A percentile compares a stretch with the other conserved stretches of the same genome.
These are phyloP conservation scores for Pilaira anomala DNA, from an alignment of 192 early-diverging fungal species.

Conservation along the genomic window DNA sequence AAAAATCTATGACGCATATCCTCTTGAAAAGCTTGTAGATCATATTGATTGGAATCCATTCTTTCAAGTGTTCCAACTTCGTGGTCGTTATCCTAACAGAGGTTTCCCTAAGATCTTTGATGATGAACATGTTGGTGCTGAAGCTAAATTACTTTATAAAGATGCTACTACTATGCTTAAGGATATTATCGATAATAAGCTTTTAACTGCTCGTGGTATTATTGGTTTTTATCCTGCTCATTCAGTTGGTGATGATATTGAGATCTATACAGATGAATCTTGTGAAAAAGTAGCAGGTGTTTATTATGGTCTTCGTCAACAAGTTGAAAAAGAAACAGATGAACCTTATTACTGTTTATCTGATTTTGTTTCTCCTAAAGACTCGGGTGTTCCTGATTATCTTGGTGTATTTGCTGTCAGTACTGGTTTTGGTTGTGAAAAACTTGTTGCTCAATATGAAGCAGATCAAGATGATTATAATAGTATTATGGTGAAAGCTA, in stretches of 20 bases:
- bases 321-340: conserved; percentile 78
- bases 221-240: conserved; percentile 90
- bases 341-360: conserved; percentile 88
- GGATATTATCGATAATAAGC: conserved; percentile 72
- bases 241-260: conserved; percentile 86
- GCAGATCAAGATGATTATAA: conserved; percentile 85
- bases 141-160: conserved; percentile 86
- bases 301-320: conserved; percentile 88
- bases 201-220: conserved; percentile 71
- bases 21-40: conserved; percentile 69
- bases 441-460: conserved; percentile 76
- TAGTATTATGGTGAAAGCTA: conserved; percentile 92
- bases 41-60: conserved; percentile 99
- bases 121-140: conserved; percentile 87
- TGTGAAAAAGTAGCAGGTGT: conserved; percentile 62
- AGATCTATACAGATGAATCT: conserved; percentile 76
- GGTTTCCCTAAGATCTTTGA: conserved; percentile 97
- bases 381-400: conserved; percentile 75
- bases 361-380: conserved; percentile 88
- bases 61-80: conserved; percentile 96
- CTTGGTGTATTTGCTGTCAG: conserved; percentile 89
- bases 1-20: conserved; percentile 71
- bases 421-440: conserved; percentile 88
- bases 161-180: conserved; percentile 83
- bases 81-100: conserved; percentile 95